Percentiles rank a stretch among this genome's conserved stretches.
Conservation (phyloP, 2,329 filamentous ascomycete species). For the Tolypocladium endophyticum region DNA sequence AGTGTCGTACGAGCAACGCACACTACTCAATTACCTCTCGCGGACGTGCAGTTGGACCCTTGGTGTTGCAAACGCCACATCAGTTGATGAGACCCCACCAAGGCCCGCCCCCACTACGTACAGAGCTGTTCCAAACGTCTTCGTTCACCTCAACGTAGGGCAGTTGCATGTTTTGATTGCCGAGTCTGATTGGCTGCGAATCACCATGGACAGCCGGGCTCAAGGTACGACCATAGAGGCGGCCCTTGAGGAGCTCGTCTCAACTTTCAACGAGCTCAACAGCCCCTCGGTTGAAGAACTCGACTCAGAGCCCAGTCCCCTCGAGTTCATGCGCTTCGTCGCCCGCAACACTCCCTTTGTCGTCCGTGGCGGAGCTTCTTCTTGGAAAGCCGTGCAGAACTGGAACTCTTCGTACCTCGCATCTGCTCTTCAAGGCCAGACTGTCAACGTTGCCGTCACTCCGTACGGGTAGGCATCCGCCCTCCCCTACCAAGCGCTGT, state of each 20-base stretch:
- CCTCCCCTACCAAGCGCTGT: neutral
- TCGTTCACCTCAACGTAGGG: neutral
- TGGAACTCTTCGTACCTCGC: constrained; percentile 56
- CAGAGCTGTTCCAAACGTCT: neutral
- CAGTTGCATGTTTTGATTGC: neutral
- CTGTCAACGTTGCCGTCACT: constrained; percentile 70
- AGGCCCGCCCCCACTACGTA: neutral
- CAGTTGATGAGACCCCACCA: neutral
- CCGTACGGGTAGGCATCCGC: constrained; percentile 45
- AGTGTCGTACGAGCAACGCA: neutral
- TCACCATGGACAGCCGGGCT: neutral
- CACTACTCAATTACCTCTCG: neutral
- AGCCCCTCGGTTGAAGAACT: constrained; percentile 48
- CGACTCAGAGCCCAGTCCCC: constrained; percentile 53
- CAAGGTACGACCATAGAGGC: constrained; percentile 2
- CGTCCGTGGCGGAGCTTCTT: constrained; percentile 47
- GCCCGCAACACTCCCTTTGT: constrained; percentile 66
- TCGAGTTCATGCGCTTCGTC: constrained; percentile 74
- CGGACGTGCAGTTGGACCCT: neutral
- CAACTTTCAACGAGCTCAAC: constrained; percentile 67
- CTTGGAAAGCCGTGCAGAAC: constrained; percentile 50
- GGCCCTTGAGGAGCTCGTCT: constrained; percentile 41
- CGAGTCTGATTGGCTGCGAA: neutral
- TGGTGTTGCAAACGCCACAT: neutral
- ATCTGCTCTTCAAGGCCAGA: constrained; percentile 38